phyloP scores from a whole-genome alignment of 768 basidiomycete species.

The Phanerochaete sordida region DNA sequence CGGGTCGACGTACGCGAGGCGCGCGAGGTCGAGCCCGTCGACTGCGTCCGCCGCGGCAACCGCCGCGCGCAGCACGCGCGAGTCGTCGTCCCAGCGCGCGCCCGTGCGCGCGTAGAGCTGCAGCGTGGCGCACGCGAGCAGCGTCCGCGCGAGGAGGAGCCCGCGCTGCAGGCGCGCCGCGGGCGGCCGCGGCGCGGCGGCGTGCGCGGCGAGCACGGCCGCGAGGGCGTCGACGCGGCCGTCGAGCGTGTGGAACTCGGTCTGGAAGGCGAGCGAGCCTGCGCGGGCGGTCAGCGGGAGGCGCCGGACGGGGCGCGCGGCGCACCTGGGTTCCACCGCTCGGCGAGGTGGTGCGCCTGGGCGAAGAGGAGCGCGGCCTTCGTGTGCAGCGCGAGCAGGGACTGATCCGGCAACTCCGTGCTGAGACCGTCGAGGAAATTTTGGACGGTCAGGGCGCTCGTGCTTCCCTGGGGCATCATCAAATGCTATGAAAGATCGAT shows the following conservation, averaged over 20 bases:
- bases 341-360: conserved; percentile 50
- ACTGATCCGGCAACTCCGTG: conserved; percentile 30
- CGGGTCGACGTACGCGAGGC: conserved; percentile 17
- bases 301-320: not conserved
- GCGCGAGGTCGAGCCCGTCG: conserved; percentile 9
- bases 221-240: conserved; percentile 27
- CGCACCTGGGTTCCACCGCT: conserved; percentile 30
- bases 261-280: conserved; percentile 17
- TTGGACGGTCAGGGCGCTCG: conserved; percentile 45
- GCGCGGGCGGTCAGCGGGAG: conserved; percentile 1
- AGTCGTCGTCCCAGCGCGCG: conserved; percentile 10
- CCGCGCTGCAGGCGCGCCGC: conserved; percentile 8
- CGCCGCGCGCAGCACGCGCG: conserved; percentile 19
- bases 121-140: conserved; percentile 25
- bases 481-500: conserved; percentile 40
- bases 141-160: conserved; percentile 23
- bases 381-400: conserved; percentile 38
- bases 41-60: conserved; percentile 15
- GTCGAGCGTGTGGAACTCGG: conserved; percentile 24
- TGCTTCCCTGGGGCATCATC: conserved; percentile 39
- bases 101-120: conserved; percentile 26
- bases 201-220: conserved; percentile 18
- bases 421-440: conserved; percentile 41
- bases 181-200: not conserved
- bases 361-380: conserved; percentile 61